Percentiles rank a stretch among this genome's conserved stretches.
Evolutionary conservation across 345 rosid genomes (phyloP).

Genomic region (Eucalyptus marginata): DNA sequence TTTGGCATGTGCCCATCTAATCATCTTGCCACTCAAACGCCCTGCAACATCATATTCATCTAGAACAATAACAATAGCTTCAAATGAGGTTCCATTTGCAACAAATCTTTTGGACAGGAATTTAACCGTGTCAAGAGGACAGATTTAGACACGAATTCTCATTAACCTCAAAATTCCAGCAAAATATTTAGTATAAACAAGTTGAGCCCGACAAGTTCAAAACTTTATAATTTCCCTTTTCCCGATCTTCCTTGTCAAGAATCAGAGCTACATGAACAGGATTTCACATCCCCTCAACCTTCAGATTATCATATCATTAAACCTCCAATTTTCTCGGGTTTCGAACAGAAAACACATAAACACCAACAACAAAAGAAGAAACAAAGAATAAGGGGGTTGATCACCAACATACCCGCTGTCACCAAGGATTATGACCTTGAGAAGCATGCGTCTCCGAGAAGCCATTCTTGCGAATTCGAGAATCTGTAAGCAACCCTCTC

Average conservation of each 20-base stretch:
- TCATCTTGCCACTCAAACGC: not conserved
- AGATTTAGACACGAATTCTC: not conserved
- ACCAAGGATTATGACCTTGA: slow-evolving; percentile 80
- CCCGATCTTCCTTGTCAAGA: not conserved
- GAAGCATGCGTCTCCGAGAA: slow-evolving; percentile 70
- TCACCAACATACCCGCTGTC: slow-evolving; percentile 55
- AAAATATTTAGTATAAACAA: not conserved
- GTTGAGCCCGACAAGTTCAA: not conserved
- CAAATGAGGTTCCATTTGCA: not conserved
- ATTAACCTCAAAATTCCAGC: not conserved
- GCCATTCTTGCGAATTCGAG: slow-evolving; percentile 32
- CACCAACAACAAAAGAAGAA: not conserved
- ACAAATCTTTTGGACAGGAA: not conserved
- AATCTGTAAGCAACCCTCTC: not conserved
- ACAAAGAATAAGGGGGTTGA: not conserved
- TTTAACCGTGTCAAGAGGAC: not conserved
- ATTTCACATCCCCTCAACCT: not conserved
- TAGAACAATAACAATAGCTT: not conserved
- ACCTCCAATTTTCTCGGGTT: not conserved
- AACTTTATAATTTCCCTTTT: not conserved
- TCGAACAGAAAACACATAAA: not conserved
- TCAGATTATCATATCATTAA: not conserved
- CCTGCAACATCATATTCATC: not conserved
- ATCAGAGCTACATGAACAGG: not conserved
- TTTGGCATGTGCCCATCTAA: not conserved